These are phyloP conservation scores for Exophiala spinifera DNA, from an alignment of 2,329 filamentous ascomycete species.

Conservation along the genomic window DNA sequence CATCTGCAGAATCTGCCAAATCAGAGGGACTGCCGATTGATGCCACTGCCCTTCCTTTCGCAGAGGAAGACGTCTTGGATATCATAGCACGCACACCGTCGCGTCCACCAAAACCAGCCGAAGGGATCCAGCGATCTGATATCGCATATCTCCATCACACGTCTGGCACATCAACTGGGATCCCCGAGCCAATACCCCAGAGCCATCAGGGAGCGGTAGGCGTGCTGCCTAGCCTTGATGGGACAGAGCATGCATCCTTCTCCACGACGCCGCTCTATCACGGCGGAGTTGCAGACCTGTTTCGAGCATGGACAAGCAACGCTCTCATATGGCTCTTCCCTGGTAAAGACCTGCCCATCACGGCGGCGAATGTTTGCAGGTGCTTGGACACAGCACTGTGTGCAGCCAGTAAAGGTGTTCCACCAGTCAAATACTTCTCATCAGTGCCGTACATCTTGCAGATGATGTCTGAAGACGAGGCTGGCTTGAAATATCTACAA, in stretches of 20 bases:
- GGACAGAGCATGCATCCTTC: constrained; percentile 50
- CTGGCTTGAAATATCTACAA: constrained; percentile 45
- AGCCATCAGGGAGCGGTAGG: constrained; percentile 55
- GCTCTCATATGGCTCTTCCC: constrained; percentile 63
- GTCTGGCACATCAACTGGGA: constrained; percentile 62
- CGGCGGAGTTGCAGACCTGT: constrained; percentile 61
- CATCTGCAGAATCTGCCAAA: neutral
- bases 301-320: constrained; percentile 60
- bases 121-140: constrained; percentile 34
- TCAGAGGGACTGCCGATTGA: neutral
- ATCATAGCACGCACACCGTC: neutral
- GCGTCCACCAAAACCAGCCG: neutral
- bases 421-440: constrained; percentile 56
- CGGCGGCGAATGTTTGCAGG: constrained; percentile 50
- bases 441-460: constrained; percentile 60
- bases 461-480: constrained; percentile 47
- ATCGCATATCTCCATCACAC: constrained; percentile 61
- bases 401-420: constrained; percentile 17
- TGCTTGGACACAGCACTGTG: constrained; percentile 41
- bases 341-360: constrained; percentile 55
- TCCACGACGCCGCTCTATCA: constrained; percentile 66
- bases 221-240: constrained; percentile 50
- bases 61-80: constrained; percentile 6
- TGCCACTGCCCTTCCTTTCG: constrained; percentile 5
- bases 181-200: constrained; percentile 62